These are phyloP conservation scores for Candida awuae DNA, from an alignment of 805 yeast genomes.

Conservation along the genomic window DNA sequence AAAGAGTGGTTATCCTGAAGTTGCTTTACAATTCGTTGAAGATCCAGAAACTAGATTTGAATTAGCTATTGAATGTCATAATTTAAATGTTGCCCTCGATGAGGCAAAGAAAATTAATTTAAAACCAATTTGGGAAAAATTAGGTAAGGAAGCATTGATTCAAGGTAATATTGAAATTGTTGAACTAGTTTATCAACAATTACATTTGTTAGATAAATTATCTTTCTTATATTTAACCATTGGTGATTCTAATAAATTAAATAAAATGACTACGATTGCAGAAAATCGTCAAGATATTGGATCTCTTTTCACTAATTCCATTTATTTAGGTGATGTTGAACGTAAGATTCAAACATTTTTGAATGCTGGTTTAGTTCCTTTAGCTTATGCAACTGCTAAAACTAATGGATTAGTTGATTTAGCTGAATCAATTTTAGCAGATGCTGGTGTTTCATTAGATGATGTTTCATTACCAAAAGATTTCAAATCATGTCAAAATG, in stretches of 20 bases:
- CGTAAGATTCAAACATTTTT: constrained; percentile 68
- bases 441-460: constrained; percentile 55
- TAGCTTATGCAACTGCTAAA: constrained; percentile 91
- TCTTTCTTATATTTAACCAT: constrained; percentile 81
- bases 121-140: constrained; percentile 64
- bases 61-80: constrained; percentile 89
- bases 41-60: constrained; percentile 96
- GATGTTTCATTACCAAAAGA: constrained; percentile 41
- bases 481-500: constrained; percentile 30
- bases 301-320: constrained; percentile 73
- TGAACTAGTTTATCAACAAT: constrained; percentile 83
- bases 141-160: constrained; percentile 76
- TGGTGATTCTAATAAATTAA: constrained; percentile 69
- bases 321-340: constrained; percentile 67
- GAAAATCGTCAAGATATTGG: constrained; percentile 77
- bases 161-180: constrained; percentile 86
- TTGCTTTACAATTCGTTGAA: constrained; percentile 93
- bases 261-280: constrained; percentile 83
- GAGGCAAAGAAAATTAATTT: constrained; percentile 77
- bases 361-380: constrained; percentile 72
- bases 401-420: constrained; percentile 71
- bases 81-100: constrained; percentile 73
- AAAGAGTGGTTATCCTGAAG: constrained; percentile 93
- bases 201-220: constrained; percentile 77
- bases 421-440: constrained; percentile 63